Base-by-base conservation (phyloP, 177 flowering plant species). In the Tripterygium wilfordii region DNA sequence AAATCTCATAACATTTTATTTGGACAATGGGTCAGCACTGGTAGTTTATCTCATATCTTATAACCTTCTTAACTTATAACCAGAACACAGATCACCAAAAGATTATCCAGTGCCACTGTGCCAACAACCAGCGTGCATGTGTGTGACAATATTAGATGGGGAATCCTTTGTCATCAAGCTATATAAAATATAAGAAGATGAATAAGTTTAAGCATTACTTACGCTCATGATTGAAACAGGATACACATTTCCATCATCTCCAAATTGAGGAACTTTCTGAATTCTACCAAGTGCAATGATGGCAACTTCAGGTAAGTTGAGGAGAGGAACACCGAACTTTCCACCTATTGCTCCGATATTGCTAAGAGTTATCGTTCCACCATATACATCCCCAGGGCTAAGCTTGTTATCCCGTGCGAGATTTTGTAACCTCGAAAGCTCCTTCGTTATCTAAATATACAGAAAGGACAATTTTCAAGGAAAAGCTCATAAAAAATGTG, bases 341-440 rank as follows among this genome's bases (percentile, higher is more conserved):
- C 98, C 98, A 49, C 98, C 98, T 48, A 92, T 84, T 36, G 97
- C 77, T 57, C 99, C 97, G 25, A 92, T 89, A 64, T 92, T 92
- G 75, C 97, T 89, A 43, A 92, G 26, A 42, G 96, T 84, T 57
- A 86, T 85, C 13, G 99, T 89, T 56, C 99, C 97, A 51, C 83
- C 95, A 40, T 80, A 64, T 54, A 89, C 62, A 72, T 89, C 97
- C 42, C 61, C 84, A 10, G 83, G 69, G 57, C 59, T 64, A 32
- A 92, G 89, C 75, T 83, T 89, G 74, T 89, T 92, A 20, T 67
- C 76, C 44, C 46, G 39, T 37, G 97, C 97, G 58, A 72, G 43
- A 30, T 69, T 36, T 63, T 84, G 97, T 40, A 92, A 65, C 42
- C 89, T 73, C 42, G 95, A 74, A 18, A 89, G 65, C 54, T 92